Base-by-base conservation (phyloP, 129 eudicot genomes). In the Helianthus annuus region DNA sequence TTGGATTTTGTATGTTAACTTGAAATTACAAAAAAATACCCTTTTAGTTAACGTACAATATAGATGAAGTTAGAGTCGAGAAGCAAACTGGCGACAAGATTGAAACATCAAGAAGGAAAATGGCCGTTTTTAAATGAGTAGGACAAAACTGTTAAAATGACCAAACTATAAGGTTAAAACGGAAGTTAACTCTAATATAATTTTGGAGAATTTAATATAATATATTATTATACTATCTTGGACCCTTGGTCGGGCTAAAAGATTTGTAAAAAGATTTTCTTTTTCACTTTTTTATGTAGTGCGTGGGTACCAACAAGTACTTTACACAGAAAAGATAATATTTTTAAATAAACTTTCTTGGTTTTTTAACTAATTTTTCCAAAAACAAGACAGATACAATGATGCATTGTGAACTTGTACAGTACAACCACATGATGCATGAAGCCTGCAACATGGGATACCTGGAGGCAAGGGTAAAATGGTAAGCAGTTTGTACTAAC, bases 401-500 rank as follows among this genome's bases (percentile, higher is more conserved):
- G 32, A 42, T 16, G 48, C 73, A 66, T n/a, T 16, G 10, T 53
- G 36, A 19, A 40, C 9, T 75, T 66, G 79, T 75, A 75, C 72
- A 3, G n/a, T 39, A 74, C 39, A 48, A 58, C 64, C 14, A 22
- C 38, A 57, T 22, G 38, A 34, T 22, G n/a, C 14, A 57, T 9
- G 11, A 17, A 15, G 11, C 9, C 14, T 3, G 63, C 76, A 70
- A 70, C 76, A 77, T 70, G 27, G 73, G 52, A 34, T 44, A 66
- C 48, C 73, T 75, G 79, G 34, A 24, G 8, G 19, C 5, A 39
- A 93, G 81, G n/a, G n/a, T n/a, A n/a, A n/a, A n/a, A n/a, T n/a
- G n/a, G n/a, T n/a, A n/a, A n/a, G n/a, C n/a, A n/a, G n/a, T n/a
- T n/a, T n/a, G n/a, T n/a, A n/a, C n/a, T n/a, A n/a, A n/a, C n/a